A percentile compares a stretch with the other conserved stretches of the same genome.
These are phyloP conservation scores for Phytophthora pseudosyringae DNA, from an alignment of 352 stramenopile species.

Conservation along the genomic window DNA sequence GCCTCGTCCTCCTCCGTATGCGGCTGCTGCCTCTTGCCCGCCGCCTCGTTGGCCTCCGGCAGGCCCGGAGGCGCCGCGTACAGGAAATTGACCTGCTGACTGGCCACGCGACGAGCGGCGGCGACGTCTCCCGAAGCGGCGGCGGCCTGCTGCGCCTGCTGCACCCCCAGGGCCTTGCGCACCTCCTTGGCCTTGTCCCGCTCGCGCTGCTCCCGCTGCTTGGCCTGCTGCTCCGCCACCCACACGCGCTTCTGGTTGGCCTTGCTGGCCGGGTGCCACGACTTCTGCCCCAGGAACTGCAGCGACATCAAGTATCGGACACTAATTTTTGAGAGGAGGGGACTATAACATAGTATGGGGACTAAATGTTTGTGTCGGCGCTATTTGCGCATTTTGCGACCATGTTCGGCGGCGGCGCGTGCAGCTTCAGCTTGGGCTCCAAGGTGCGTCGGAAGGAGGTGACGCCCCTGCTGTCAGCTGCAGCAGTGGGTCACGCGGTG, in stretches of 20 bases:
- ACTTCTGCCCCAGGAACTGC: slow-evolving; percentile 86
- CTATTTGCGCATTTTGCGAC: neutral
- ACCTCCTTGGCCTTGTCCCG: slow-evolving; percentile 73
- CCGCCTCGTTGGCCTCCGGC: slow-evolving; percentile 39
- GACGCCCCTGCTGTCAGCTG: neutral
- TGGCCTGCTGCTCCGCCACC: slow-evolving; percentile 81
- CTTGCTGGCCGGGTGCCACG: slow-evolving; percentile 79
- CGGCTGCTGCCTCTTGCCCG: slow-evolving; percentile 43
- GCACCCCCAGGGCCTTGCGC: slow-evolving; percentile 58
- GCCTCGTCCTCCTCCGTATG: slow-evolving; percentile 62
- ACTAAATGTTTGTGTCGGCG: neutral
- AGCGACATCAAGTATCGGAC: slow-evolving; percentile 55
- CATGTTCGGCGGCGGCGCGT: slow-evolving; percentile 44
- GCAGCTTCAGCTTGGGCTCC: slow-evolving; percentile 51
- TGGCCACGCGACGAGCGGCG: slow-evolving; percentile 47
- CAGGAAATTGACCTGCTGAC: slow-evolving; percentile 76
- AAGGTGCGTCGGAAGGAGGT: slow-evolving; percentile 30
- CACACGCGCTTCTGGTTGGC: slow-evolving; percentile 88
- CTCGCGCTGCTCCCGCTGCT: slow-evolving; percentile 54
- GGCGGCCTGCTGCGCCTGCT: slow-evolving; percentile 65
- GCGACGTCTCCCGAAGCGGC: slow-evolving; percentile 58
- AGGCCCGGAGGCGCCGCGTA: slow-evolving; percentile 78
- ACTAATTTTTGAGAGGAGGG: neutral
- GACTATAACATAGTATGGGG: neutral
- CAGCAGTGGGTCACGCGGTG: neutral